Conservation (phyloP, 192 early-diverging fungal species). For the Backusella psychrophila region DNA sequence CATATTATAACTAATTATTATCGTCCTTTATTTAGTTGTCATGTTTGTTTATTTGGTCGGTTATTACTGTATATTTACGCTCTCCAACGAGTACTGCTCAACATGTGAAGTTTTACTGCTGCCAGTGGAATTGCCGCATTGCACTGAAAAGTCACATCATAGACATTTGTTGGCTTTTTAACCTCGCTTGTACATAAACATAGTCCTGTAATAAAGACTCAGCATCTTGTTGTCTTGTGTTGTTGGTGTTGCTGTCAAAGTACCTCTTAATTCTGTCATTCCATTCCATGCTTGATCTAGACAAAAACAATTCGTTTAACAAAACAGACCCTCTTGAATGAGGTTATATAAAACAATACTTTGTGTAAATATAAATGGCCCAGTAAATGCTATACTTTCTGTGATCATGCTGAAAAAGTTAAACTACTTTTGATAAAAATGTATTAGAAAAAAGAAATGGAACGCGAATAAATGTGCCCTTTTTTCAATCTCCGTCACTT, state of each 20-base stretch:
- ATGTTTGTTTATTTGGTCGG: neutral
- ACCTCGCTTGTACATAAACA: neutral
- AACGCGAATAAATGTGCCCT: too few species aligned
- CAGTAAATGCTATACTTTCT: neutral
- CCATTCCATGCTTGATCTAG: slow-evolving; percentile 1
- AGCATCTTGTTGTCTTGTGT: neutral
- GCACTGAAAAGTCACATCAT: neutral
- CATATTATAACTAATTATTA: neutral
- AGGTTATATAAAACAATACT: neutral
- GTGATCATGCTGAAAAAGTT: neutral
- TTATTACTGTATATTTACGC: neutral
- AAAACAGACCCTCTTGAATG: neutral
- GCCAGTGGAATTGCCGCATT: neutral
- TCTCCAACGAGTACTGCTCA: neutral
- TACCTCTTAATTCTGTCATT: neutral
- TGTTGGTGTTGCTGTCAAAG: neutral
- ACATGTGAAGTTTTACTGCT: neutral
- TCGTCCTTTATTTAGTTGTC: neutral
- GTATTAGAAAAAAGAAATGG: neutral
- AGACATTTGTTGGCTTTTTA: neutral
- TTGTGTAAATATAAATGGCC: neutral
- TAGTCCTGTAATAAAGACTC: neutral
- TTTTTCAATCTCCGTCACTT: too few species aligned
- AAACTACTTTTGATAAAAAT: neutral
- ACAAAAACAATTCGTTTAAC: neutral